Conservation (phyloP, 2,329 filamentous ascomycete genomes). For the Incumbomyces delicatus region DNA sequence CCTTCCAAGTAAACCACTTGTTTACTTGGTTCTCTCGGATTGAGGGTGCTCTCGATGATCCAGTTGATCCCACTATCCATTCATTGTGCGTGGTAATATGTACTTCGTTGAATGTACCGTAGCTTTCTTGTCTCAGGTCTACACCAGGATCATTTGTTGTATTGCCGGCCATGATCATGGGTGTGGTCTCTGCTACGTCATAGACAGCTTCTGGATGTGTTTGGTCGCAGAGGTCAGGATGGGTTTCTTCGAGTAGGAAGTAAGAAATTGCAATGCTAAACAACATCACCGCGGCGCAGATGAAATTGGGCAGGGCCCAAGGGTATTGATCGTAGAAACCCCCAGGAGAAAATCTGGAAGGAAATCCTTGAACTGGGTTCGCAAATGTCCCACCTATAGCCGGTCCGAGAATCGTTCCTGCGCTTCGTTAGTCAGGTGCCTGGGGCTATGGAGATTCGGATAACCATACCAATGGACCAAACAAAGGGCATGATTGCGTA, state of each 20-base stretch:
- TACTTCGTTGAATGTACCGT: constrained; percentile 59
- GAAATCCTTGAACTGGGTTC: constrained; percentile 65
- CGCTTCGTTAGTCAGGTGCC: no score
- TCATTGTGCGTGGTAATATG: constrained; percentile 45
- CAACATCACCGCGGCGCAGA: constrained; percentile 68
- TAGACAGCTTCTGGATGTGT: constrained; percentile 31
- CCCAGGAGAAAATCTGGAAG: constrained; percentile 55
- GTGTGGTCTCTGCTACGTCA: constrained; percentile 52
- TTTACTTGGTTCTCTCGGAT: constrained; percentile 30
- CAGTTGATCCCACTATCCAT: constrained; percentile 44
- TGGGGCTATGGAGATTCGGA: no score
- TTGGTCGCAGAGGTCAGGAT: constrained; percentile 65
- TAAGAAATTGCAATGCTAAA: constrained; percentile 73
- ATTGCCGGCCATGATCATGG: constrained; percentile 65
- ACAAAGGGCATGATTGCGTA: constrained; percentile 92
- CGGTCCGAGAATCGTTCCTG: constrained; percentile 66
- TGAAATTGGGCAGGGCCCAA: constrained; percentile 79
- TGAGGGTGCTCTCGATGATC: constrained; percentile 26
- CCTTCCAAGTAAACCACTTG: constrained; percentile 50
- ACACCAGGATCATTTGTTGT: constrained; percentile 63
- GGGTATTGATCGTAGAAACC: constrained; percentile 62
- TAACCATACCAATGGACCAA: constrained; percentile 61
- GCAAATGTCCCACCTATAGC: constrained; percentile 82
- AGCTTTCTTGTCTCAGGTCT: constrained; percentile 66
- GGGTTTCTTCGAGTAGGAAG: constrained; percentile 75